Evolutionary conservation across 163 green algal species (phyloP).

Genomic region (Coccomyxa subellipsoidea): DNA sequence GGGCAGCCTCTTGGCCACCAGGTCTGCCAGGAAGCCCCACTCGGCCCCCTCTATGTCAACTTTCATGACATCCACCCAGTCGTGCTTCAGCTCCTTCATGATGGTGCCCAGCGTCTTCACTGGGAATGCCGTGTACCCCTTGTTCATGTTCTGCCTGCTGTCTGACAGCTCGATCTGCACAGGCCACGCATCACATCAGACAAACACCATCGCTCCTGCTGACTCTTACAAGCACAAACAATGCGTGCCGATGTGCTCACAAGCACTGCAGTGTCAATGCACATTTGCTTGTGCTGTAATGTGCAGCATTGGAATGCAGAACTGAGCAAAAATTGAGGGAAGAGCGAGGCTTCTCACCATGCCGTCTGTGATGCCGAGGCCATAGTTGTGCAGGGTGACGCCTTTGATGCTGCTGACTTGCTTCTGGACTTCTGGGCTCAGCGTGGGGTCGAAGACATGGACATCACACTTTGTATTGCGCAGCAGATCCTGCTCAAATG

Average conservation of each 20-base stretch:
- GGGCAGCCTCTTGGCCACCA: background rate
- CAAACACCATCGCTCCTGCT: background rate
- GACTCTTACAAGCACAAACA: background rate
- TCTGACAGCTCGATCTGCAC: background rate
- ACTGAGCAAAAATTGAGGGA: no score
- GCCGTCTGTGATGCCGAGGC: constrained; percentile 5
- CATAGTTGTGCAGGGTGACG: constrained; percentile 8
- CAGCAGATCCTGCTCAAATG: constrained; percentile 11
- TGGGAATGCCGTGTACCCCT: background rate
- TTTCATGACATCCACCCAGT: constrained; percentile 23
- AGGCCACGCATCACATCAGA: background rate
- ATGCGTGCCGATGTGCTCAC: background rate
- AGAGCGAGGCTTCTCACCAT: no score
- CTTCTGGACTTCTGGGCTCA: background rate
- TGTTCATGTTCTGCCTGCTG: background rate
- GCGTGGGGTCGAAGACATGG: constrained; percentile 24
- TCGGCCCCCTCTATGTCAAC: constrained; percentile 24
- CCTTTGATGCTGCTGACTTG: background rate
- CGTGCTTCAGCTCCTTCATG: constrained; percentile 18
- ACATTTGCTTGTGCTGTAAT: background rate
- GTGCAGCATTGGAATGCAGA: background rate
- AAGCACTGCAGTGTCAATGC: background rate
- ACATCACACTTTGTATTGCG: constrained; percentile 7
- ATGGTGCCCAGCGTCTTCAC: constrained; percentile 18
- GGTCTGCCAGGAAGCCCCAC: background rate